These are phyloP conservation scores for Saururus chinensis DNA, from an alignment of 164 flowering plant genomes.

Conservation along the genomic window DNA sequence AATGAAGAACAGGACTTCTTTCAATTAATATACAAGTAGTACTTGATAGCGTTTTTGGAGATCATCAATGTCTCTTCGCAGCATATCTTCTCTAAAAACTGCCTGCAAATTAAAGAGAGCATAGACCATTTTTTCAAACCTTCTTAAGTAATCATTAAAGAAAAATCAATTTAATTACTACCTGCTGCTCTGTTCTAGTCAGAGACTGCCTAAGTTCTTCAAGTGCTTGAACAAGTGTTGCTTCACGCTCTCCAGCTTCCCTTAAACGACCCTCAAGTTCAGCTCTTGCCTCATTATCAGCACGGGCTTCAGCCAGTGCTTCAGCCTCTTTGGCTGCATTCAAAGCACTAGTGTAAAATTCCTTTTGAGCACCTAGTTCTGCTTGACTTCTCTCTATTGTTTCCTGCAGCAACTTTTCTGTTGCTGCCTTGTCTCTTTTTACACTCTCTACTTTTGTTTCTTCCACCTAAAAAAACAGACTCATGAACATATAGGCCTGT, in stretches of 20 bases:
- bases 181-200: slow-evolving; percentile 92
- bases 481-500: not conserved
- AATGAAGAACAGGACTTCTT: not conserved
- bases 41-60: slow-evolving; percentile 96
- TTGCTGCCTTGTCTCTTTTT: slow-evolving; percentile 82
- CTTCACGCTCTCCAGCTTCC: slow-evolving; percentile 90
- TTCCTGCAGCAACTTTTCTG: slow-evolving; percentile 92
- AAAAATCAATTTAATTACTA: slow-evolving; percentile 12
- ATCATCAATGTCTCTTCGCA: slow-evolving; percentile 84
- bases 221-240: slow-evolving; percentile 82
- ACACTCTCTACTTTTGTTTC: slow-evolving; percentile 94
- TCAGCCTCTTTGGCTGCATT: slow-evolving; percentile 94
- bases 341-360: slow-evolving; percentile 70
- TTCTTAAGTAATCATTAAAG: not conserved
- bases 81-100: slow-evolving; percentile 84
- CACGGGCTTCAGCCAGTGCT: slow-evolving; percentile 88
- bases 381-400: slow-evolving; percentile 88
- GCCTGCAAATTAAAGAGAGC: slow-evolving; percentile 38
- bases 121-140: not conserved
- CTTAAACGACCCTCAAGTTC: slow-evolving; percentile 84
- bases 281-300: slow-evolving; percentile 85
- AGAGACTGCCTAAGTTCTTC: slow-evolving; percentile 90
- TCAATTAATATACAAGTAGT: slow-evolving; percentile 8
- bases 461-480: slow-evolving; percentile 53
- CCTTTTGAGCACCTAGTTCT: slow-evolving; percentile 83